Evolutionary conservation across 1,284 basidiomycete genomes (phyloP).

Genomic region (Ceratobasidium sp.): DNA sequence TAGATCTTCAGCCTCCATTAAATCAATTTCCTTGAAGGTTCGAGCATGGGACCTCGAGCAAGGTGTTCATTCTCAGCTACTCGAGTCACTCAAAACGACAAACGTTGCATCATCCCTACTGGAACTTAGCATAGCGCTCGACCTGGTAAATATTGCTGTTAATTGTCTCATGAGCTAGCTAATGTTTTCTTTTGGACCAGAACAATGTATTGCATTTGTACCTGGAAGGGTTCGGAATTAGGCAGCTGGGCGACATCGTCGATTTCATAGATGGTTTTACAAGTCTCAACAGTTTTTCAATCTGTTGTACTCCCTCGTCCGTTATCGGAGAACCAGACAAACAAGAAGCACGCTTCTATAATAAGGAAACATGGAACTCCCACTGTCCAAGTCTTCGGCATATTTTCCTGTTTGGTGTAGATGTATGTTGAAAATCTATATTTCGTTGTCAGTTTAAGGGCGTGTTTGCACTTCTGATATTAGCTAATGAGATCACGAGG

Average conservation of each 20-base stretch:
- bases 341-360: too few species aligned
- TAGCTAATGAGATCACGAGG: constrained; percentile 6
- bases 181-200: neutral
- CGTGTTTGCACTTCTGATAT: too few species aligned
- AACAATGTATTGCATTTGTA: neutral
- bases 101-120: neutral
- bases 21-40: neutral
- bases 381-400: too few species aligned
- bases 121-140: neutral
- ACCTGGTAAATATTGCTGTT: neutral
- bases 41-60: neutral
- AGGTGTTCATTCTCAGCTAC: neutral
- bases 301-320: neutral
- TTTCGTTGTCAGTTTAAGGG: too few species aligned
- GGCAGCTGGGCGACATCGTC: too few species aligned
- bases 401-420: too few species aligned
- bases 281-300: neutral
- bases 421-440: too few species aligned
- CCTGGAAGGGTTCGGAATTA: neutral
- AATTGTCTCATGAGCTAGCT: neutral
- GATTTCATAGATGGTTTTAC: neutral
- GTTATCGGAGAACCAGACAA: too few species aligned
- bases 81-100: neutral
- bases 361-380: too few species aligned
- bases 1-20: neutral